Evolutionary conservation across 2,329 filamentous ascomycete genomes (phyloP).

Genomic region (Aspergillus quadricinctus): DNA sequence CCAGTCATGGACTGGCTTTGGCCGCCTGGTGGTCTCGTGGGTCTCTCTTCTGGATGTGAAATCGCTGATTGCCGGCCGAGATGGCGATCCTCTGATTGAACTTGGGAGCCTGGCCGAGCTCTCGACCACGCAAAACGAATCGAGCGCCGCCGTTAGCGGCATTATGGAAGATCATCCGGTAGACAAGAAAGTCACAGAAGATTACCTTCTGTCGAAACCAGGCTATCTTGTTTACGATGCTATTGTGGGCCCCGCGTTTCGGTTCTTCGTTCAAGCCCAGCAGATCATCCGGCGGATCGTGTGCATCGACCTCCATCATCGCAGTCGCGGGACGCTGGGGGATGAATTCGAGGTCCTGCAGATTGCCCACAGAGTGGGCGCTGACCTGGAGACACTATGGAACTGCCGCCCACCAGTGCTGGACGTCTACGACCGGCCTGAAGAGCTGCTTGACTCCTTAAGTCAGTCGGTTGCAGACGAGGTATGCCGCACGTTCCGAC

Average conservation of each 20-base stretch:
- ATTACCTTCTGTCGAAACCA: slow-evolving; percentile 21
- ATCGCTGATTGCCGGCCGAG: slow-evolving; percentile 32
- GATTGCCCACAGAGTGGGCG: slow-evolving; percentile 32
- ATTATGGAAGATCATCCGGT: not conserved
- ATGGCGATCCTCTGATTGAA: slow-evolving; percentile 30
- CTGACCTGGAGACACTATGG: slow-evolving; percentile 33
- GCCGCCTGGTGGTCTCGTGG: slow-evolving; percentile 28
- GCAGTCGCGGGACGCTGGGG: slow-evolving; percentile 32
- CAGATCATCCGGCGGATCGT: slow-evolving; percentile 33
- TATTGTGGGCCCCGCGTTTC: slow-evolving; percentile 28
- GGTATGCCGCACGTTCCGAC: slow-evolving; percentile 29
- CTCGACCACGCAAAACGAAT: not conserved
- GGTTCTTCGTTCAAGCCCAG: slow-evolving; percentile 31
- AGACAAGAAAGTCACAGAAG: slow-evolving; percentile 11
- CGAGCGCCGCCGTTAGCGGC: not conserved
- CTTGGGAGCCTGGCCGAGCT: slow-evolving; percentile 20
- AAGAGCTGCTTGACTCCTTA: slow-evolving; percentile 24
- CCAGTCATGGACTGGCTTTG: slow-evolving; percentile 25
- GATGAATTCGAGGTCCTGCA: slow-evolving; percentile 38
- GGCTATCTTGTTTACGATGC: slow-evolving; percentile 29
- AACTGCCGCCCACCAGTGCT: slow-evolving; percentile 29
- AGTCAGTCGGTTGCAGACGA: slow-evolving; percentile 21
- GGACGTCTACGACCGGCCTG: slow-evolving; percentile 27
- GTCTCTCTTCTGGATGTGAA: slow-evolving; percentile 33
- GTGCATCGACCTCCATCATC: slow-evolving; percentile 34